A percentile compares a stretch with the other conserved stretches of the same genome.
Conservation (phyloP, 257 asterid genomes). For the Linaria vulgaris region DNA sequence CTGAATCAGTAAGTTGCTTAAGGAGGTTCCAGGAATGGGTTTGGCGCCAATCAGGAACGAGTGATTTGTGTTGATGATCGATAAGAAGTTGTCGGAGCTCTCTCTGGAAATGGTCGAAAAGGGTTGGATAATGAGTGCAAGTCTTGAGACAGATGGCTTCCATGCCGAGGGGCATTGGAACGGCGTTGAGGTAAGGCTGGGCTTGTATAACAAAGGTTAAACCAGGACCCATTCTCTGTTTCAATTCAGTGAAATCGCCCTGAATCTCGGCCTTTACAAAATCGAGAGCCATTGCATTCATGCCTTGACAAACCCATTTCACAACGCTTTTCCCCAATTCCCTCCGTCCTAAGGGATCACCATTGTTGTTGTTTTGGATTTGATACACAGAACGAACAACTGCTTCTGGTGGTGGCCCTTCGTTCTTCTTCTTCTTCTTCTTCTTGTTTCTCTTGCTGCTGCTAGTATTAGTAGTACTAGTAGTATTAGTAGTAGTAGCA, state of each 20-base stretch:
- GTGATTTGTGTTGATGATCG: conserved; percentile 54
- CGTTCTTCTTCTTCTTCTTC: neutral
- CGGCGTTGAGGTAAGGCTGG: conserved; percentile 84
- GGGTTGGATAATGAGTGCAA: conserved; percentile 92
- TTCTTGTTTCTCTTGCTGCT: conserved; percentile 42
- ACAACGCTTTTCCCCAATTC: conserved; percentile 84
- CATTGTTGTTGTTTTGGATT: conserved; percentile 34
- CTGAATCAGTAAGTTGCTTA: conserved; percentile 86
- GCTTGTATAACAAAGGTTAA: conserved; percentile 84
- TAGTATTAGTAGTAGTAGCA: conserved; percentile 17
- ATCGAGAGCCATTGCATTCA: conserved; percentile 88
- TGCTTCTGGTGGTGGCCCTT: neutral
- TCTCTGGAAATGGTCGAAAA: conserved; percentile 93
- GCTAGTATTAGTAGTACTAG: conserved; percentile 15
- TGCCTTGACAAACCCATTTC: conserved; percentile 78
- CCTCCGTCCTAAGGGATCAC: conserved; percentile 79
- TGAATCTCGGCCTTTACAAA: conserved; percentile 64
- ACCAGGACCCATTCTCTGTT: conserved; percentile 79
- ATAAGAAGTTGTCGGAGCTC: conserved; percentile 85
- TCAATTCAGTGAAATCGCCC: conserved; percentile 66
- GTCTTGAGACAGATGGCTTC: conserved; percentile 86
- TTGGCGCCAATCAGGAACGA: conserved; percentile 65
- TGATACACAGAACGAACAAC: neutral
- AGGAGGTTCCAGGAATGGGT: conserved; percentile 88
- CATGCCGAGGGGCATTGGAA: conserved; percentile 86